Base-by-base conservation (phyloP, 2,329 filamentous ascomycete species). In the Fusarium compactum region DNA sequence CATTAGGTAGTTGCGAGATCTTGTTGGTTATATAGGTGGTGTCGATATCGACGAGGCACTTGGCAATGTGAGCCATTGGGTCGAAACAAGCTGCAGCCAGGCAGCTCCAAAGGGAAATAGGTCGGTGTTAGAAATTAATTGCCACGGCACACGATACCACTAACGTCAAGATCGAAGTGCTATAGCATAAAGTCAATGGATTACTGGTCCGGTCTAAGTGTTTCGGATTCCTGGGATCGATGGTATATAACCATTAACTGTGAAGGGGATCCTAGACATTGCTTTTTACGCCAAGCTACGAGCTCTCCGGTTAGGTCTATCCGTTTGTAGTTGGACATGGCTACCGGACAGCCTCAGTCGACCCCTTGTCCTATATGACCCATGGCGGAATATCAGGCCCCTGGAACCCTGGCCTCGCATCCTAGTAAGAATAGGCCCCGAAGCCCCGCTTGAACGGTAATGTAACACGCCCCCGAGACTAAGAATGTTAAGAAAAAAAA, bases 51-150 rank as follows among this genome's bases (percentile, higher is more conserved):
- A 85, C 80, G 80, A 90, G 83, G 77, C 87, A 89, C 74, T 82
- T 85, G 77, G 85, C 86, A 79, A 90, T 90, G 78, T 90, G 88
- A 80, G 87, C 86, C 88, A 90, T 90, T 79, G 78, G 69, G 72
- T 74, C 67, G 65, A 73, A 69, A 72, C 65, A 64, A 70, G 50
- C 56, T 69, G 68, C 68, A 57, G 55, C 69, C 55, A 59, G 58
- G 38, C 56, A 43, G 67, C 71, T 68, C 65, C 62, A 71, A 71
- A 55, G 52, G 65, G 72, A 67, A 69, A 62, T 60, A 70, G 65
- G 55, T 64, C 53, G 68, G 74, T 73, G 71, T 76, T 47, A 73
- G 71, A 75, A 66, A 67, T 71, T 64, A 58, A 70, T 73, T 65
- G 54, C 70, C 62, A 70, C 61, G 52, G 62, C 45, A 65, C 54